A percentile compares a stretch with the other conserved stretches of the same genome.
Evolutionary conservation across 768 basidiomycete genomes (phyloP).

Genomic region (Suillus americanus): DNA sequence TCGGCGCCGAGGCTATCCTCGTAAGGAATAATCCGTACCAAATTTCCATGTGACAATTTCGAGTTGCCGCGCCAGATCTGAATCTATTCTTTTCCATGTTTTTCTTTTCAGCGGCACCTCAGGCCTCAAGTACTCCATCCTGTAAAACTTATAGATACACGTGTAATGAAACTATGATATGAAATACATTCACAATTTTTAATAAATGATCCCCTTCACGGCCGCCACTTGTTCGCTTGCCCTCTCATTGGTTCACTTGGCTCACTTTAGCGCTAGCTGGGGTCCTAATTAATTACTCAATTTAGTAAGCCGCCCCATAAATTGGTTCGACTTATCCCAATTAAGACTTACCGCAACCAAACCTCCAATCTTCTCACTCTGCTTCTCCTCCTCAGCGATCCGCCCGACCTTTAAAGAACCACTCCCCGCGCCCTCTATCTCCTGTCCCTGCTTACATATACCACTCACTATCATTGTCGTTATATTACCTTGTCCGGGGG

Average conservation of each 20-base stretch:
- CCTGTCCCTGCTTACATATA: slow-evolving; percentile 22
- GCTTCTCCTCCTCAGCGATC: slow-evolving; percentile 25
- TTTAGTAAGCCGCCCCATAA: slow-evolving; percentile 1
- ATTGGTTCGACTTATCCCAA: slow-evolving; percentile 6
- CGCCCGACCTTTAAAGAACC: slow-evolving; percentile 27
- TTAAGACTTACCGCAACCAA: slow-evolving; percentile 15
- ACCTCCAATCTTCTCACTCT: slow-evolving; percentile 8
- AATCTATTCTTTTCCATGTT: slow-evolving; percentile 28
- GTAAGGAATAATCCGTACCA: slow-evolving; percentile 31
- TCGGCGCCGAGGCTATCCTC: slow-evolving; percentile 44
- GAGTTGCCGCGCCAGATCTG: slow-evolving; percentile 35
- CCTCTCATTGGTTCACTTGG: slow-evolving; percentile 15
- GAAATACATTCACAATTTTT: neutral
- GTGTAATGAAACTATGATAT: neutral
- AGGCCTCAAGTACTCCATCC: slow-evolving; percentile 18
- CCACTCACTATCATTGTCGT: neutral
- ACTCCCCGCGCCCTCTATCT: slow-evolving; percentile 8
- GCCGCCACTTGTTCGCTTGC: slow-evolving; percentile 8
- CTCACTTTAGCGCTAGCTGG: slow-evolving; percentile 26
- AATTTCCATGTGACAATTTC: slow-evolving; percentile 29
- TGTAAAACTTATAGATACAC: slow-evolving; percentile 24
- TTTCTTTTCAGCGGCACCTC: slow-evolving; percentile 9
- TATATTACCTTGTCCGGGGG: neutral
- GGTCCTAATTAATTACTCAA: slow-evolving; percentile 23
- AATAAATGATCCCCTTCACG: neutral